Conservation (phyloP, 2,329 filamentous ascomycete genomes). For the Nemania abortiva region DNA sequence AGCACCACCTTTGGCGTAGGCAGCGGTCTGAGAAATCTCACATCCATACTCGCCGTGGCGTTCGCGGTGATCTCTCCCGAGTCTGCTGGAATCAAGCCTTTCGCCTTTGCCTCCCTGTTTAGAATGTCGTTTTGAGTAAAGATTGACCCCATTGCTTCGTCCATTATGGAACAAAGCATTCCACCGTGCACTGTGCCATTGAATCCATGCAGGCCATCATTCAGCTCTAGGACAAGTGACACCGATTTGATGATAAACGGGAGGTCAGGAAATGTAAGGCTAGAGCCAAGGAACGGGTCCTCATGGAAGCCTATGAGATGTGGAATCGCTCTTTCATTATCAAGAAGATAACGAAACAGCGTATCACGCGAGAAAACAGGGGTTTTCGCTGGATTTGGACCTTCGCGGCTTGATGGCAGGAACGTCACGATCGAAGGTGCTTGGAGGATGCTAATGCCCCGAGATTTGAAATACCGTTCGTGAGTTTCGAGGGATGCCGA, state of each 20-base stretch:
- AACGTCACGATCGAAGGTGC: neutral
- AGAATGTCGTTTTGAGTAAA: constrained; percentile 42
- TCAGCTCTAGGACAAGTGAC: constrained; percentile 44
- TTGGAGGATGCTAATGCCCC: neutral
- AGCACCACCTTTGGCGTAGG: constrained; percentile 39
- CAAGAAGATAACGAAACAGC: constrained; percentile 32
- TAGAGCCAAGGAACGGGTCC: constrained; percentile 31
- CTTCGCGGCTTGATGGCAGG: neutral
- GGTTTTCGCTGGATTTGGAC: neutral
- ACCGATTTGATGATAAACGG: constrained; percentile 36
- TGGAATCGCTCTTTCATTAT: constrained; percentile 37
- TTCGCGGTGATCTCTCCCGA: constrained; percentile 22
- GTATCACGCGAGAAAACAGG: constrained; percentile 42
- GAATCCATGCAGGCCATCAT: constrained; percentile 45
- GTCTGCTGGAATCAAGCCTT: constrained; percentile 28
- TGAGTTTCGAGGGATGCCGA: neutral
- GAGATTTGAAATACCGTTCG: neutral
- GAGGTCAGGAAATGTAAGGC: constrained; percentile 9
- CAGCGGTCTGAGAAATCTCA: constrained; percentile 39
- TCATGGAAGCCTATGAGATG: constrained; percentile 43
- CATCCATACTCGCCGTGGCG: constrained; percentile 40
- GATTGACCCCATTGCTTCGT: constrained; percentile 49
- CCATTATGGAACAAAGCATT: constrained; percentile 43
- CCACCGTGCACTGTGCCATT: constrained; percentile 47
- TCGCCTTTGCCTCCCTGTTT: constrained; percentile 23